Conservation (phyloP, 2,329 filamentous ascomycete genomes). For the Coniochaeta hoffmannii region DNA sequence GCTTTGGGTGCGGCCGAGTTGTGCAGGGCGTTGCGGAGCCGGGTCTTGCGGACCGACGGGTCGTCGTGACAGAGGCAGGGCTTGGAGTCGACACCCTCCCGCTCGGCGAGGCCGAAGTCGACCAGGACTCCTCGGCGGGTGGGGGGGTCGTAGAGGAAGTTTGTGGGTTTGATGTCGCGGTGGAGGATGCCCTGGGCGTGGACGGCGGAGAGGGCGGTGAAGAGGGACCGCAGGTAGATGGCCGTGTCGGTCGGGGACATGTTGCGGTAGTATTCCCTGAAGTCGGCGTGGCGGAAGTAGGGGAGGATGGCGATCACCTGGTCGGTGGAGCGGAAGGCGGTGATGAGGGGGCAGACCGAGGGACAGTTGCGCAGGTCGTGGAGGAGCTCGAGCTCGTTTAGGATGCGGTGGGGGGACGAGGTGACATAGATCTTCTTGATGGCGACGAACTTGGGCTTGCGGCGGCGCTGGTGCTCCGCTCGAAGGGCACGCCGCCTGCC, state of each 20-base stretch:
- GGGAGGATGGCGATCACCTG: slow-evolving; percentile 93
- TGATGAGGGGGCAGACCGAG: slow-evolving; percentile 91
- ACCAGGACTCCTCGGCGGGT: slow-evolving; percentile 82
- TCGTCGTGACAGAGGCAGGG: slow-evolving; percentile 75
- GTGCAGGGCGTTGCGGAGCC: slow-evolving; percentile 51
- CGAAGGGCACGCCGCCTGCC: slow-evolving; percentile 6
- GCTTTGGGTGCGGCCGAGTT: slow-evolving; percentile 44
- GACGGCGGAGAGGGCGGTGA: slow-evolving; percentile 76
- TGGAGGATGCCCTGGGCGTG: slow-evolving; percentile 83
- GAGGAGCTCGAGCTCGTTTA: slow-evolving; percentile 92
- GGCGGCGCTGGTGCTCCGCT: slow-evolving; percentile 26
- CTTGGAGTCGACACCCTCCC: slow-evolving; percentile 67
- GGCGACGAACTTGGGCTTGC: slow-evolving; percentile 72
- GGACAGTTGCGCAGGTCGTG: slow-evolving; percentile 76
- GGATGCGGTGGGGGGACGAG: slow-evolving; percentile 83
- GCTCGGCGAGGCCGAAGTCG: slow-evolving; percentile 96
- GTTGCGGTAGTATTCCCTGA: slow-evolving; percentile 86
- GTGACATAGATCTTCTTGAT: slow-evolving; percentile 99
- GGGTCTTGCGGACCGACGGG: slow-evolving; percentile 52
- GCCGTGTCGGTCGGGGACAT: slow-evolving; percentile 83
- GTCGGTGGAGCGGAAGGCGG: slow-evolving; percentile 89
- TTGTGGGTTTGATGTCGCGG: slow-evolving; percentile 94
- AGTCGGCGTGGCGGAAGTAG: slow-evolving; percentile 93
- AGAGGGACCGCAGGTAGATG: slow-evolving; percentile 82
- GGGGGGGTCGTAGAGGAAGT: slow-evolving; percentile 85